phyloP scores from a whole-genome alignment of 2,329 filamentous ascomycete species.

The Pochonia chlamydosporia region DNA sequence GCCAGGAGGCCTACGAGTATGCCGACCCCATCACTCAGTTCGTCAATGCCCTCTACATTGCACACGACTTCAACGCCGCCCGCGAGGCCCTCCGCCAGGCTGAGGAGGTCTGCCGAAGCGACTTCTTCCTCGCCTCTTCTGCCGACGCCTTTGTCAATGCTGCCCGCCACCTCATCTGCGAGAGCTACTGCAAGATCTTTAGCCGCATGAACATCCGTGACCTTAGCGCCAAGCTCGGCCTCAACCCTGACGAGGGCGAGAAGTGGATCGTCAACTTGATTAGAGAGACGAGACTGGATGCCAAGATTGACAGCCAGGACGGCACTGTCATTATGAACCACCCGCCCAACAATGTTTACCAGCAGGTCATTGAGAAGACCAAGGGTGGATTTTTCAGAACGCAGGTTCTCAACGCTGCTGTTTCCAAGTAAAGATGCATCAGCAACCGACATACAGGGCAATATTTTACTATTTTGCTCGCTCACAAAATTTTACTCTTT shows the following conservation, averaged over 20 bases:
- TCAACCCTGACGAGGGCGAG: slow-evolving; percentile 92
- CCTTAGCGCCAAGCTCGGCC: slow-evolving; percentile 81
- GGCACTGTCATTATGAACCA: slow-evolving; percentile 99
- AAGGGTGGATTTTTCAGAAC: slow-evolving; percentile 99
- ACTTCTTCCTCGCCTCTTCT: slow-evolving; percentile 89
- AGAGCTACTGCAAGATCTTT: slow-evolving; percentile 99
- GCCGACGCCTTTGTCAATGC: slow-evolving; percentile 89
- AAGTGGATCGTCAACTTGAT: slow-evolving; percentile 99
- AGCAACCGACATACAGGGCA: slow-evolving; percentile 7
- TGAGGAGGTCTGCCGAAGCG: slow-evolving; percentile 83
- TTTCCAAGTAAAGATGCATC: slow-evolving; percentile 41
- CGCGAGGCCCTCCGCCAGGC: slow-evolving; percentile 79
- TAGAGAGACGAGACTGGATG: slow-evolving; percentile 92
- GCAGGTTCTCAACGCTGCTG: slow-evolving; percentile 76
- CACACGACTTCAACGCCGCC: slow-evolving; percentile 85
- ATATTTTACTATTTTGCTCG: background rate
- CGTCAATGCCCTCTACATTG: slow-evolving; percentile 89
- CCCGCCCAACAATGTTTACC: slow-evolving; percentile 95
- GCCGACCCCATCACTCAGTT: slow-evolving; percentile 93
- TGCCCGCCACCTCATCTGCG: slow-evolving; percentile 92
- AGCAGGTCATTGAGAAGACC: slow-evolving; percentile 98
- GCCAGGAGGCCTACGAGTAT: slow-evolving; percentile 98
- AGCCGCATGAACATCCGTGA: slow-evolving; percentile 98
- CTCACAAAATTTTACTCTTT: background rate
- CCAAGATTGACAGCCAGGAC: slow-evolving; percentile 99